phyloP scores from a whole-genome alignment of 495 filamentous ascomycete species.

The Penicillium daleae region DNA sequence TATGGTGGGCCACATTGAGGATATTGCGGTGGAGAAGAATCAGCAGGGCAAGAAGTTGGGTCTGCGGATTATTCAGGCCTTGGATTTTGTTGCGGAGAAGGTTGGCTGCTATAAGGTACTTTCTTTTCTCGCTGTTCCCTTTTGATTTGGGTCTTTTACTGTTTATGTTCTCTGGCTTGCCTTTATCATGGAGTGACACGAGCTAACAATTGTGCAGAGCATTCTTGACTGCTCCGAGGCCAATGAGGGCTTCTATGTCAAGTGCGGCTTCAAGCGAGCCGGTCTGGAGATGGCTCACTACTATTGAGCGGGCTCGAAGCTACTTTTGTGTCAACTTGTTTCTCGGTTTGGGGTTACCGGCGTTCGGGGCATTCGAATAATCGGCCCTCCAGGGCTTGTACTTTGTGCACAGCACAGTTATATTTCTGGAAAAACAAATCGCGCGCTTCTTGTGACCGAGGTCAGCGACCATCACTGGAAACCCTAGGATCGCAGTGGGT shows the following conservation, averaged over 20 bases:
- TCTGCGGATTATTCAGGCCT: constrained; percentile 87
- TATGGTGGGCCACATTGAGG: constrained; percentile 93
- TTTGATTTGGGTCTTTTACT: too few species aligned
- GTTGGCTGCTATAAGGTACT: constrained; percentile 89
- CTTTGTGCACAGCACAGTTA: constrained; percentile 6
- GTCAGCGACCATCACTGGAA: neutral
- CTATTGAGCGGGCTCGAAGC: constrained; percentile 54
- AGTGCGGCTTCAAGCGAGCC: constrained; percentile 93
- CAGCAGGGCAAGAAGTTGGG: constrained; percentile 98
- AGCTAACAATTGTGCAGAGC: constrained; percentile 43
- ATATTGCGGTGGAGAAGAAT: constrained; percentile 91
- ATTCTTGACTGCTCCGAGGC: constrained; percentile 78
- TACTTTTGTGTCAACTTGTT: constrained; percentile 9
- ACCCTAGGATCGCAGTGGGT: neutral
- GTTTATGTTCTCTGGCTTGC: constrained; percentile 40
- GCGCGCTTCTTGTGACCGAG: neutral
- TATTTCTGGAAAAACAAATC: constrained; percentile 5
- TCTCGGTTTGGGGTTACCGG: constrained; percentile 26
- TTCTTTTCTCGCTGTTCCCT: neutral
- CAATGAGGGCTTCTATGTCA: constrained; percentile 98
- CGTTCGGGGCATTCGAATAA: constrained; percentile 13
- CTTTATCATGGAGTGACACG: neutral
- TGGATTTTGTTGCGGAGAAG: constrained; percentile 83
- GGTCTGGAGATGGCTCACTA: constrained; percentile 98
- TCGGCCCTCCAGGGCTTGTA: constrained; percentile 13